A percentile compares a stretch with the other conserved stretches of the same genome.
These are phyloP conservation scores for Trametes meyenii DNA, from an alignment of 768 basidiomycete genomes.

Conservation along the genomic window DNA sequence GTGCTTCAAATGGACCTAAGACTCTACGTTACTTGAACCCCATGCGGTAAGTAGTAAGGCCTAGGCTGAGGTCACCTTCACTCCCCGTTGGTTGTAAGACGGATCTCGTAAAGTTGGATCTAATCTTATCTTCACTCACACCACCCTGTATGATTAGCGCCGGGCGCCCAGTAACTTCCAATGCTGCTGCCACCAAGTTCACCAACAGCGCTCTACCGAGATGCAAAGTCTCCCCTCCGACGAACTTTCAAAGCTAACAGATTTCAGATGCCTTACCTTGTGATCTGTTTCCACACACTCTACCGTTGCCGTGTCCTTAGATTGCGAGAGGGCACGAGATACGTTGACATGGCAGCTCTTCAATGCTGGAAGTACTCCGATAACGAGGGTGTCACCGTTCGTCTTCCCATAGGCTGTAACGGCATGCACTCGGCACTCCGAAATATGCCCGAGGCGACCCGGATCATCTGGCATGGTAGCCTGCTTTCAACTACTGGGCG, in stretches of 20 bases:
- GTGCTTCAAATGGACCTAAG: too few species aligned
- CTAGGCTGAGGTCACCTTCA: too few species aligned
- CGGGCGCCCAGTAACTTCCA: neutral
- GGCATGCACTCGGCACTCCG: neutral
- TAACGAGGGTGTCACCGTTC: neutral
- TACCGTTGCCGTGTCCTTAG: neutral
- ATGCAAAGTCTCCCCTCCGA: too few species aligned
- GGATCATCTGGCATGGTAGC: too few species aligned
- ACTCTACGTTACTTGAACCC: too few species aligned
- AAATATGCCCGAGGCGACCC: too few species aligned
- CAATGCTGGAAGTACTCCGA: neutral
- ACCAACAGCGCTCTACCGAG: neutral
- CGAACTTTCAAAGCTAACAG: neutral
- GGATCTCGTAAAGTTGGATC: too few species aligned
- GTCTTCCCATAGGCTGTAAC: neutral
- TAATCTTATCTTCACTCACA: neutral
- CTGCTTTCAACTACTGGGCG: too few species aligned
- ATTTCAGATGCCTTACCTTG: neutral
- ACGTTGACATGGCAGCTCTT: constrained; percentile 18
- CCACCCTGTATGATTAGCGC: neutral
- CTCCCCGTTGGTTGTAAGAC: too few species aligned
- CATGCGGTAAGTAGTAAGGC: too few species aligned
- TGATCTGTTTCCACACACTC: neutral
- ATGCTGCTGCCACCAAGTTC: neutral
- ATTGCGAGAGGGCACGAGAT: neutral